Base-by-base conservation (phyloP, 1,284 basidiomycete genomes). In the Pseudozyma thailandica region DNA sequence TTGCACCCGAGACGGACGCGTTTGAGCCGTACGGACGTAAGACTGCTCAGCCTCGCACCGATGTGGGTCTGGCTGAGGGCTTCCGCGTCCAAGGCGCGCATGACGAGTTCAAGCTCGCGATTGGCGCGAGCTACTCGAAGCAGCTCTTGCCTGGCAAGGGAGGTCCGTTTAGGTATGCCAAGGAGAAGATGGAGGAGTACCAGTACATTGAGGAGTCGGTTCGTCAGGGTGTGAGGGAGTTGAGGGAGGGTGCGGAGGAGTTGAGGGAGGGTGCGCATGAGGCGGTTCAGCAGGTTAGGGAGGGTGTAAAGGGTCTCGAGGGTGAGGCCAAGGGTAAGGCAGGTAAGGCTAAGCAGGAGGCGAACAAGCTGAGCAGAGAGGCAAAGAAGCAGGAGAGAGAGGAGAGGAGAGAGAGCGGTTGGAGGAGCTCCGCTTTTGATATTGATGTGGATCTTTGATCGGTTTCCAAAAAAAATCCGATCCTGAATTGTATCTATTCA, bases 71-170 rank as follows among this genome's bases (percentile, higher is more conserved):
- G 3, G 61, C 65, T 20, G 56, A 69, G 23, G 71, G 71, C 2
- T 56, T 69, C 38, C 43, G 56, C 4, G 61, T 73, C 21, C 47
- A 85, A 56, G 85, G 85, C 1, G 75, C 83, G 47, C 75, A 81
- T 43, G 83, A 84, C 48, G 85, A 85, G 69, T 86, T 82, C 74
- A 78, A 86, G 50, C 75, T 86, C 39, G 83, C 85, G 50, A 84
- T 86, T 55, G 85, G 85, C 28, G 84, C 85, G 13, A 84, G 84
- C 57, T 84, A 85, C 71, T 60, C 56, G 38, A 73, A 69, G 57
- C 71, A 84, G 75, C 72, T 85, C 47, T 82, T 86, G 72, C 85
- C 84, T 3, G 83, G 83, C 41, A 76, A 82, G 43, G 59, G 79
- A 59, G 48, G 66, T 25, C 46, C 77, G 52, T 33, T 75, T 64